phyloP scores from a whole-genome alignment of 352 stramenopile species.

The Albugo laibachii region DNA sequence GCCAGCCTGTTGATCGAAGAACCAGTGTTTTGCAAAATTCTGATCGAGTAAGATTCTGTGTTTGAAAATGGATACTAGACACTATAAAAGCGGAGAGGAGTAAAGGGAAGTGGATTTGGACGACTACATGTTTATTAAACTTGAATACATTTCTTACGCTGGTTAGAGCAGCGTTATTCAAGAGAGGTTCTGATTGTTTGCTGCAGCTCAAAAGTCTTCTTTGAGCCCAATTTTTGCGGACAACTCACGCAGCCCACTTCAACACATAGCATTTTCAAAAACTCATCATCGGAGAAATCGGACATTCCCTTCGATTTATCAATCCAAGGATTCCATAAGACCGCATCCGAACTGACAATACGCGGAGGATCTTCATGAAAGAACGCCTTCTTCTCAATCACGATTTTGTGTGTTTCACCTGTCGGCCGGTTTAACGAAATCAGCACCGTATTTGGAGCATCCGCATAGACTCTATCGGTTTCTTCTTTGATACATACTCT shows the following conservation, averaged over 20 bases:
- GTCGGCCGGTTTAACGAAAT: conserved; percentile 38
- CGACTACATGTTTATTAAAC: too few relatives aligned
- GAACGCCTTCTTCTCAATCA: conserved; percentile 49
- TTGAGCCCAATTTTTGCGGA: conserved; percentile 29
- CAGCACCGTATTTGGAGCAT: conserved; percentile 36
- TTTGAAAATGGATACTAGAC: too few relatives aligned
- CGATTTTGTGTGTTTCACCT: conserved; percentile 34
- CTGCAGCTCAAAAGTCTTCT: conserved; percentile 40
- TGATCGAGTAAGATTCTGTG: too few relatives aligned
- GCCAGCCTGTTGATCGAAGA: too few relatives aligned
- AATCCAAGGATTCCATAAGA: conserved; percentile 89
- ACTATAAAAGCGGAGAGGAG: too few relatives aligned
- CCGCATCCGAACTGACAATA: conserved; percentile 40
- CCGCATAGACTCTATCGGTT: conserved; percentile 79
- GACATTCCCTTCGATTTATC: conserved; percentile 85
- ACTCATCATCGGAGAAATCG: conserved; percentile 92
- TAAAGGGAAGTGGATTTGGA: too few relatives aligned
- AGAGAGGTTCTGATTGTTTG: conserved; percentile 17
- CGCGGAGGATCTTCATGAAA: conserved; percentile 19
- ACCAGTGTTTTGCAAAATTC: too few relatives aligned
- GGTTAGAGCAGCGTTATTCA: too few relatives aligned
- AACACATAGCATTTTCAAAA: conserved; percentile 89
- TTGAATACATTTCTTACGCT: too few relatives aligned
- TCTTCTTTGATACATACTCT: conserved; percentile 47
- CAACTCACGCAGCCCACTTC: conserved; percentile 80